phyloP scores from a whole-genome alignment of 805 yeast species.

The Myxozyma lipomycoides region DNA sequence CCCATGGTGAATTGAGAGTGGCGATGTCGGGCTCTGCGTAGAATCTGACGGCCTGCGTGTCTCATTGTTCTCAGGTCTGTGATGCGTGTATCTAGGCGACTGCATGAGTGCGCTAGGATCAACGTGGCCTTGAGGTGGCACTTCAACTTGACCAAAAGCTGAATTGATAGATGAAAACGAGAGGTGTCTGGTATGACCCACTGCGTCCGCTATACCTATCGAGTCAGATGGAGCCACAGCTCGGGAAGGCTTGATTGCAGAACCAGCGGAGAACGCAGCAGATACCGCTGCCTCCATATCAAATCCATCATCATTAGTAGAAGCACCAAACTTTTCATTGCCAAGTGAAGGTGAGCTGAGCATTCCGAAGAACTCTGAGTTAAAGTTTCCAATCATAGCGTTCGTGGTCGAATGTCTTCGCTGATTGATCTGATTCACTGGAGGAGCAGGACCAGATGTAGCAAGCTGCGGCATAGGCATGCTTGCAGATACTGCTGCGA shows the following conservation, averaged over 20 bases:
- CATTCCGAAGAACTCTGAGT: neutral
- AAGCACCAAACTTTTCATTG: neutral
- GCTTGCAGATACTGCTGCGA: neutral
- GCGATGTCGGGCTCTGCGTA: neutral
- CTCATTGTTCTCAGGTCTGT: neutral
- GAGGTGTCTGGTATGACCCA: neutral
- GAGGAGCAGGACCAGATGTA: neutral
- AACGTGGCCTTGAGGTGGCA: neutral
- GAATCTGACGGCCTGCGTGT: neutral
- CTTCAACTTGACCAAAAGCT: neutral
- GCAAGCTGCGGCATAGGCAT: neutral
- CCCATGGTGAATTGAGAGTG: neutral
- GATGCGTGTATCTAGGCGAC: neutral
- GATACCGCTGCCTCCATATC: neutral
- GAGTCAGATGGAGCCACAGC: neutral
- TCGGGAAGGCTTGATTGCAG: neutral
- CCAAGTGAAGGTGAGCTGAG: neutral
- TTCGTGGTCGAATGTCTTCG: neutral
- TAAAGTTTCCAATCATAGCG: neutral
- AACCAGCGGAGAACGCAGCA: neutral
- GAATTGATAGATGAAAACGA: neutral
- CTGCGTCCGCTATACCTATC: too few relatives aligned
- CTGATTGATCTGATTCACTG: neutral
- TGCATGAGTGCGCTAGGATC: neutral
- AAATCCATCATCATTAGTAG: neutral